These are phyloP conservation scores for Coleophoma cylindrospora DNA, from an alignment of 2,329 filamentous ascomycete genomes.

Conservation along the genomic window DNA sequence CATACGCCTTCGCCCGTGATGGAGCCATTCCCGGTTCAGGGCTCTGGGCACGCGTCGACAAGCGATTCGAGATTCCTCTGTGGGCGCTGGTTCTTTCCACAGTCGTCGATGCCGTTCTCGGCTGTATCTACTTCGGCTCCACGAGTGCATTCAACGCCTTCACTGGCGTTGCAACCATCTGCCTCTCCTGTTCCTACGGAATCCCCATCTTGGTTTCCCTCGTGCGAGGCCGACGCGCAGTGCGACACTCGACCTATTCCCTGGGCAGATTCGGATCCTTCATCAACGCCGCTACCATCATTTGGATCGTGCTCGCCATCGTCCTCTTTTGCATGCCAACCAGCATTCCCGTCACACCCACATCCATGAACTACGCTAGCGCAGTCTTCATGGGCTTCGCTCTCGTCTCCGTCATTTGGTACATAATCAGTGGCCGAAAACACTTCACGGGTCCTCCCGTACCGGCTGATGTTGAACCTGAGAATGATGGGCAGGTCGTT, in stretches of 20 bases:
- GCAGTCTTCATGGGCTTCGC: constrained; percentile 62
- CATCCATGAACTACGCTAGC: constrained; percentile 62
- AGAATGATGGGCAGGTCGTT: constrained; percentile 18
- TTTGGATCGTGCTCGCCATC: constrained; percentile 66
- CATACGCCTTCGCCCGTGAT: constrained; percentile 71
- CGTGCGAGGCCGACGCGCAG: constrained; percentile 58
- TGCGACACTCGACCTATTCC: constrained; percentile 62
- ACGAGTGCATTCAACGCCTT: constrained; percentile 75
- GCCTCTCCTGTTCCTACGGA: constrained; percentile 69
- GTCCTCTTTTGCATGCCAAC: constrained; percentile 75
- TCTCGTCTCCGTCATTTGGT: constrained; percentile 55
- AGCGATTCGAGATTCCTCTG: constrained; percentile 62
- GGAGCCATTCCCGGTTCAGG: constrained; percentile 67
- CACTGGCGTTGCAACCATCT: constrained; percentile 76
- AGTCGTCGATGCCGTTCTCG: constrained; percentile 63
- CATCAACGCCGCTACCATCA: constrained; percentile 64
- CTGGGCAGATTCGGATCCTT: constrained; percentile 63
- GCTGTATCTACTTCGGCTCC: constrained; percentile 75
- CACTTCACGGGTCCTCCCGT: constrained; percentile 54
- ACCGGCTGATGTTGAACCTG: constrained; percentile 16
- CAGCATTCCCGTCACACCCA: constrained; percentile 49
- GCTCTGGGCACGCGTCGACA: constrained; percentile 62
- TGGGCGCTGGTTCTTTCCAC: constrained; percentile 66
- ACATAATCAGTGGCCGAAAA: constrained; percentile 56
- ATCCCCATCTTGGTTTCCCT: constrained; percentile 70